Conservation (phyloP, 345 rosid genomes). For the Excoecaria cochinchinensis region DNA sequence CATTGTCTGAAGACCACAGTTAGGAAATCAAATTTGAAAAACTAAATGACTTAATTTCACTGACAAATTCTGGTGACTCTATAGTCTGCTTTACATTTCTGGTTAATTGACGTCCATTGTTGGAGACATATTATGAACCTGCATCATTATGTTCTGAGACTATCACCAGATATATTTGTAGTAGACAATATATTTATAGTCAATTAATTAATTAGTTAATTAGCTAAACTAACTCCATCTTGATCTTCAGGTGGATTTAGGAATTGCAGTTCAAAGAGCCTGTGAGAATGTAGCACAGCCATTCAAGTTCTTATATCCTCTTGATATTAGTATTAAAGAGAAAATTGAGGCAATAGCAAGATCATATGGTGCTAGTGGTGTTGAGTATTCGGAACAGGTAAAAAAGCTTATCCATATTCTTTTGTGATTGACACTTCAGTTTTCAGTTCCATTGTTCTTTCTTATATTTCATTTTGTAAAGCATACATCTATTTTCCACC, state of each 20-base stretch:
- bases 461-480: no score
- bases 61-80: neutral
- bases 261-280: constrained; percentile 86
- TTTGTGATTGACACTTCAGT: neutral
- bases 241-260: constrained; percentile 78
- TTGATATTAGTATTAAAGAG: constrained; percentile 76
- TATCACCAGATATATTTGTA: neutral
- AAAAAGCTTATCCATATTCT: constrained; percentile 2
- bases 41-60: neutral
- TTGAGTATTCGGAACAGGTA: constrained; percentile 95
- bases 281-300: constrained; percentile 71
- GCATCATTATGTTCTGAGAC: neutral
- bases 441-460: neutral
- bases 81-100: neutral
- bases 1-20: neutral
- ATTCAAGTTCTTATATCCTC: constrained; percentile 71
- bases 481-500: no score
- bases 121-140: neutral
- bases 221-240: constrained; percentile 3
- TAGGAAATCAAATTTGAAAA: neutral
- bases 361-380: constrained; percentile 93
- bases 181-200: neutral
- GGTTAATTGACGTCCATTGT: neutral
- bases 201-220: no score
- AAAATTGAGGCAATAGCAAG: constrained; percentile 88